Conservation (phyloP, 495 filamentous ascomycete genomes). For the Hypoxylon rickii region DNA sequence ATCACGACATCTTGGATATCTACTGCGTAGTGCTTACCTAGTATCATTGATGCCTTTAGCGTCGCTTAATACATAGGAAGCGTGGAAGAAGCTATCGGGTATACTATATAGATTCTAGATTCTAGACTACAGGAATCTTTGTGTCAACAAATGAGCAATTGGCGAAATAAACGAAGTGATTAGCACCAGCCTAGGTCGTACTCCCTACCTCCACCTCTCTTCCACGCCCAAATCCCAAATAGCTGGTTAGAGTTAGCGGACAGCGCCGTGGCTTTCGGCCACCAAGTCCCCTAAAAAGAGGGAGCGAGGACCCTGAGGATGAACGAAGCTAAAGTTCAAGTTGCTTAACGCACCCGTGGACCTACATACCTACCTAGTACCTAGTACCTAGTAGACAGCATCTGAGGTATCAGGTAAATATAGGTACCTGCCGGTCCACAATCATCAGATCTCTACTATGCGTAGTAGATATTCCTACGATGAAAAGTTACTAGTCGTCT, state of each 20-base stretch:
- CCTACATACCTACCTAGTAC: no score
- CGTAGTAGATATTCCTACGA: no score
- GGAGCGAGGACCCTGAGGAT: conserved; percentile 2
- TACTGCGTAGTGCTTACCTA: no score
- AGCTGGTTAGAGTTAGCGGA: conserved; percentile 28
- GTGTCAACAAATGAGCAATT: neutral
- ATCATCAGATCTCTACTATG: neutral
- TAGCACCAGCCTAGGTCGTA: conserved; percentile 1
- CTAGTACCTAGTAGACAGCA: no score
- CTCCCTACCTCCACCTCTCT: conserved; percentile 18
- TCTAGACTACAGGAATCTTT: neutral
- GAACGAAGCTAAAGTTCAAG: conserved; percentile 1
- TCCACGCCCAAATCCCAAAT: conserved; percentile 23
- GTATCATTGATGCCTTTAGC: no score
- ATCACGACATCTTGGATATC: no score
- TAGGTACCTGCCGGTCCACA: no score
- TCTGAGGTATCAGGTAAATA: no score
- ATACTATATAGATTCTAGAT: conserved; percentile 4
- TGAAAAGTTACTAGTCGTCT: neutral
- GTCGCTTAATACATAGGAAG: no score
- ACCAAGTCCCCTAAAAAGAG: conserved; percentile 8
- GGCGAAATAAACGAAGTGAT: no score
- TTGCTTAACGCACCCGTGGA: no score
- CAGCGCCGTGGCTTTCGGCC: conserved; percentile 10
- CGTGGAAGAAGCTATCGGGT: no score